Evolutionary conservation across 2,329 filamentous ascomycete species (phyloP).

Genomic region (Claviceps cyperi): DNA sequence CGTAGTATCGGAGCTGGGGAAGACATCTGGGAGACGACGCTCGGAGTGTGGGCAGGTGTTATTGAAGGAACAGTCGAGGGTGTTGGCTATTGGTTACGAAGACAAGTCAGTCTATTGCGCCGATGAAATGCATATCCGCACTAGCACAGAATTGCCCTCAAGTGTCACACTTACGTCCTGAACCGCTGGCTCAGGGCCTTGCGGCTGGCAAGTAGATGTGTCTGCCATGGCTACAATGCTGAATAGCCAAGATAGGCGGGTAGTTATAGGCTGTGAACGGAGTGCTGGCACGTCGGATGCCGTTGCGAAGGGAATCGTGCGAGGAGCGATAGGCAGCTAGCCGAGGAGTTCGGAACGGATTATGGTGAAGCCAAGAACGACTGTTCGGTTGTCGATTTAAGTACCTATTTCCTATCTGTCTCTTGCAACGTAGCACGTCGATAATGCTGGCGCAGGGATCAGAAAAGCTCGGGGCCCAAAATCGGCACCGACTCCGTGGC

Average conservation of each 20-base stretch:
- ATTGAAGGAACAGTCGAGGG: conserved; percentile 11
- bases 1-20: conserved; percentile 69
- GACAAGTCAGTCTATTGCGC: background rate
- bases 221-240: conserved; percentile 13
- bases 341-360: background rate
- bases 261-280: conserved; percentile 2
- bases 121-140: background rate
- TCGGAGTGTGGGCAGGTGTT: conserved; percentile 18
- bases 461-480: background rate
- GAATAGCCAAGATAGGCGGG: conserved; percentile 7
- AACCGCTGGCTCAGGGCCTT: conserved; percentile 8
- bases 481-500: background rate
- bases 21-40: conserved; percentile 46
- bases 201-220: conserved; percentile 10
- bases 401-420: background rate
- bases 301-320: background rate
- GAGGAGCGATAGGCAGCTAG: background rate
- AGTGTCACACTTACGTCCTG: conserved; percentile 9
- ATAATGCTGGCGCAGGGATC: background rate
- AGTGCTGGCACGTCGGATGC: conserved; percentile 2
- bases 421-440: background rate
- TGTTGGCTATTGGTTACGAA: conserved; percentile 8
- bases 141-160: background rate
- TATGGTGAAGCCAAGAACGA: background rate
- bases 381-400: background rate